These are phyloP conservation scores for Carex myosuroides DNA, from an alignment of 176 grass and related monocot genomes.

Conservation along the genomic window DNA sequence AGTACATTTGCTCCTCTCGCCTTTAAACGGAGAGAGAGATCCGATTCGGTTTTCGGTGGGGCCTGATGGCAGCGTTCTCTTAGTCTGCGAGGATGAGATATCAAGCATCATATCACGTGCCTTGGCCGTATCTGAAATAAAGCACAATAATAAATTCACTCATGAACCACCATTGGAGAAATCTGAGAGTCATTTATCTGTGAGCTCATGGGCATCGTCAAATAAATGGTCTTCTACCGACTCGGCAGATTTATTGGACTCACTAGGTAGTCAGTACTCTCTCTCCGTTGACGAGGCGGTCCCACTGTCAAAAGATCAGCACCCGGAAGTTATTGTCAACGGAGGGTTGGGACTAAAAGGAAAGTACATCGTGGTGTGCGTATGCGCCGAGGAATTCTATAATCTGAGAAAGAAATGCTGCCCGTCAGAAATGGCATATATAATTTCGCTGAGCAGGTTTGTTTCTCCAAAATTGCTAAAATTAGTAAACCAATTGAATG, in stretches of 20 bases:
- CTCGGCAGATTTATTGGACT: conserved; percentile 48
- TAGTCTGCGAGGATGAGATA: conserved; percentile 69
- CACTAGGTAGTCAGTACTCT: conserved; percentile 29
- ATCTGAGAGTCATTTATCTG: conserved; percentile 58
- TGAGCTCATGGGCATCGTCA: conserved; percentile 40
- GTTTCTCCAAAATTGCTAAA: background rate
- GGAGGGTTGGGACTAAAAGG: conserved; percentile 52
- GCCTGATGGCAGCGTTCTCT: conserved; percentile 55
- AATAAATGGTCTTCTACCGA: conserved; percentile 51
- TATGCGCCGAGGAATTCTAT: conserved; percentile 66
- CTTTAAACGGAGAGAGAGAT: conserved; percentile 33
- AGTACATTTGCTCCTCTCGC: conserved; percentile 48
- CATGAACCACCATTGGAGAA: conserved; percentile 47
- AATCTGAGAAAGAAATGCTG: conserved; percentile 75
- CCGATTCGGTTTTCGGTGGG: conserved; percentile 48
- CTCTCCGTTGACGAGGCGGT: conserved; percentile 55
- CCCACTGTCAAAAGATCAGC: conserved; percentile 37
- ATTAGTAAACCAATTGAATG: background rate
- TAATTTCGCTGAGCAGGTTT: conserved; percentile 43
- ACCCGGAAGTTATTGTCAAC: conserved; percentile 60
- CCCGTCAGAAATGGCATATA: conserved; percentile 72
- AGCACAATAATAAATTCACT: conserved; percentile 24
- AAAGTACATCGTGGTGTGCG: conserved; percentile 59
- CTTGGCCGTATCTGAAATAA: conserved; percentile 53
- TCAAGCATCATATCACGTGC: conserved; percentile 84